Conservation (phyloP, 345 rosid genomes). For the Rhodamnia argentea region DNA sequence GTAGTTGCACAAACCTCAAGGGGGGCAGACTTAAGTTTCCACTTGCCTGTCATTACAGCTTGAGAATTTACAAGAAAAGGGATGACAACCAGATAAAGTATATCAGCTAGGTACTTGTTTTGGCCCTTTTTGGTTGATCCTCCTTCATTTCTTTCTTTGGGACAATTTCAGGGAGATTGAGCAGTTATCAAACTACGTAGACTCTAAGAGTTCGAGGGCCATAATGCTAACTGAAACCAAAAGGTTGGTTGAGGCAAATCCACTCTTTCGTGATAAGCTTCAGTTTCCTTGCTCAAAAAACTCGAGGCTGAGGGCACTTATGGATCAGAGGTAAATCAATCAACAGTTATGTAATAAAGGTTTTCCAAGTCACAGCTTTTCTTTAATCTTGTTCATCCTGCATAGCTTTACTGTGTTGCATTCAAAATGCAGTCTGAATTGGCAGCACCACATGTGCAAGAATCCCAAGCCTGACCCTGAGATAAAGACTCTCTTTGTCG, state of each 20-base stretch:
- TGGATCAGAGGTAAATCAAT: constrained; percentile 57
- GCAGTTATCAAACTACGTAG: constrained; percentile 74
- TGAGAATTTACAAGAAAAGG: background rate
- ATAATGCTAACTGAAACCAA: constrained; percentile 74
- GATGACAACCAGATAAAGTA: background rate
- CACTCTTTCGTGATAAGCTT: constrained; percentile 84
- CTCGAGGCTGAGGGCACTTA: constrained; percentile 68
- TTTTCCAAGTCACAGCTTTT: background rate
- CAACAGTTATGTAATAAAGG: background rate
- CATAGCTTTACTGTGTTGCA: background rate
- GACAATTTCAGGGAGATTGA: constrained; percentile 50
- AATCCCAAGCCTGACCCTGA: constrained; percentile 72
- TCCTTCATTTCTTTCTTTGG: background rate
- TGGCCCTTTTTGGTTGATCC: background rate
- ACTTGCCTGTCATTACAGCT: background rate
- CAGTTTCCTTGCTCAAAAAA: constrained; percentile 66
- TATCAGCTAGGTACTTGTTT: background rate
- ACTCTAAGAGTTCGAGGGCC: constrained; percentile 67
- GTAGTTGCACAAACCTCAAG: background rate
- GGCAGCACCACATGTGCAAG: constrained; percentile 87
- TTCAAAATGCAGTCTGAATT: constrained; percentile 48
- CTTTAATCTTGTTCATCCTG: background rate
- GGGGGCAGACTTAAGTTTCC: background rate
- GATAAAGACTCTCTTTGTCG: constrained; percentile 70
- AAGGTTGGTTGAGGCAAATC: constrained; percentile 74